A percentile compares a stretch with the other conserved stretches of the same genome.
phyloP scores from a whole-genome alignment of 306 rosid species.

The Quercus alba region DNA sequence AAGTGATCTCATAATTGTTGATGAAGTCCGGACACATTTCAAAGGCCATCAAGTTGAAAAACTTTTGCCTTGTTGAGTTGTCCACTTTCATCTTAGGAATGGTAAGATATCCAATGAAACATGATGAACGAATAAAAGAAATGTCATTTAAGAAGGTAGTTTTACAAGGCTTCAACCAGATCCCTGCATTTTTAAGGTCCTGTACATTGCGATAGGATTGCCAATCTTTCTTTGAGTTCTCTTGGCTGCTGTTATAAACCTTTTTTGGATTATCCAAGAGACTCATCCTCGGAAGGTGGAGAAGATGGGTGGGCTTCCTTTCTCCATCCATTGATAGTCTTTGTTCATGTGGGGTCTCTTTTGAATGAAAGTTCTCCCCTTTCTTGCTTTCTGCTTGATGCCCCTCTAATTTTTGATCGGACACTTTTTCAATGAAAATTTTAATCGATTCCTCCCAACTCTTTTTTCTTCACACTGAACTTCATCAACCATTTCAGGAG shows the following conservation, averaged over 20 bases:
- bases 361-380: too few relatives aligned
- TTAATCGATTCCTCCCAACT: background rate
- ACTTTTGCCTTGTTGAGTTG: slow-evolving; percentile 8
- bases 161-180: background rate
- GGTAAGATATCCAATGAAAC: background rate
- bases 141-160: slow-evolving; percentile 1
- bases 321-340: background rate
- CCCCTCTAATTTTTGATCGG: too few relatives aligned
- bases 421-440: background rate
- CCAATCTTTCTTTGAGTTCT: too few relatives aligned
- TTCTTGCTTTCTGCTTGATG: too few relatives aligned
- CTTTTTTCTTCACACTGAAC: background rate
- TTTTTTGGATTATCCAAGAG: background rate
- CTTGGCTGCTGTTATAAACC: background rate
- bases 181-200: slow-evolving; percentile 18
- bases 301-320: slow-evolving; percentile 4
- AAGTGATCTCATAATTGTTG: slow-evolving; percentile 6
- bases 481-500: slow-evolving; percentile 13
- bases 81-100: slow-evolving; percentile 15
- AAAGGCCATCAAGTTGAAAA: slow-evolving; percentile 26
- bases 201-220: slow-evolving; percentile 11
- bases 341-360: too few relatives aligned
- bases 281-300: background rate
- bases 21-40: slow-evolving; percentile 20
- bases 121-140: background rate